Evolutionary conservation across 1,284 basidiomycete species (phyloP).

Genomic region (Testicularia cyperi): DNA sequence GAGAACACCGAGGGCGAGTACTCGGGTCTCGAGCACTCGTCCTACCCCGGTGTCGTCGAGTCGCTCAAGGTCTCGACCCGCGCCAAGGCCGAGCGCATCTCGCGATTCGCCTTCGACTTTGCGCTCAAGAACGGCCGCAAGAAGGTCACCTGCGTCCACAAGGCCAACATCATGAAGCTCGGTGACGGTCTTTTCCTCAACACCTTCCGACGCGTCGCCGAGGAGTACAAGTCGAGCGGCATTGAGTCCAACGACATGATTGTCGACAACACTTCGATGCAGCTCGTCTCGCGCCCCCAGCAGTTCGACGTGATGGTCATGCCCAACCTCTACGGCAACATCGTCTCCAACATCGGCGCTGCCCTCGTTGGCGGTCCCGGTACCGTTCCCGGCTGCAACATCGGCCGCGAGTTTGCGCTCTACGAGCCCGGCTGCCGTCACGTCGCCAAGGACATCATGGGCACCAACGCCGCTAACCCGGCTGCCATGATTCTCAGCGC

Average conservation of each 20-base stretch:
- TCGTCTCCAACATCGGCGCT: constrained; percentile 96
- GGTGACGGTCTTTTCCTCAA: constrained; percentile 99
- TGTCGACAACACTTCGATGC: constrained; percentile 99
- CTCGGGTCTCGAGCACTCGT: constrained; percentile 90
- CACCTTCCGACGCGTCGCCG: constrained; percentile 92
- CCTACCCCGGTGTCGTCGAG: constrained; percentile 97
- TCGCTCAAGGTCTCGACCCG: constrained; percentile 95
- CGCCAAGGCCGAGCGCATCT: constrained; percentile 93
- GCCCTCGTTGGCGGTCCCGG: constrained; percentile 97
- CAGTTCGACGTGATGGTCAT: constrained; percentile 99
- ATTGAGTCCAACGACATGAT: constrained; percentile 98
- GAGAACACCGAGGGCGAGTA: constrained; percentile 99
- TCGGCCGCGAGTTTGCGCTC: constrained; percentile 94
- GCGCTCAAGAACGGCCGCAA: constrained; percentile 98
- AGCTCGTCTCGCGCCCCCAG: constrained; percentile 88
- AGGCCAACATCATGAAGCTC: constrained; percentile 99
- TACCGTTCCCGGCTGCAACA: constrained; percentile 96
- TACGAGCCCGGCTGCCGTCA: constrained; percentile 99
- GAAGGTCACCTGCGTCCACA: constrained; percentile 99
- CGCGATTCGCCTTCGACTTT: constrained; percentile 97
- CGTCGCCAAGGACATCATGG: constrained; percentile 97
- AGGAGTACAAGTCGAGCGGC: constrained; percentile 87
- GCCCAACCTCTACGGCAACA: constrained; percentile 93
- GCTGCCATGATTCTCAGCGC: constrained; percentile 96
- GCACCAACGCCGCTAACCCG: constrained; percentile 95